Base-by-base conservation (phyloP, 768 basidiomycete species). In the Lyophyllum shimeji region DNA sequence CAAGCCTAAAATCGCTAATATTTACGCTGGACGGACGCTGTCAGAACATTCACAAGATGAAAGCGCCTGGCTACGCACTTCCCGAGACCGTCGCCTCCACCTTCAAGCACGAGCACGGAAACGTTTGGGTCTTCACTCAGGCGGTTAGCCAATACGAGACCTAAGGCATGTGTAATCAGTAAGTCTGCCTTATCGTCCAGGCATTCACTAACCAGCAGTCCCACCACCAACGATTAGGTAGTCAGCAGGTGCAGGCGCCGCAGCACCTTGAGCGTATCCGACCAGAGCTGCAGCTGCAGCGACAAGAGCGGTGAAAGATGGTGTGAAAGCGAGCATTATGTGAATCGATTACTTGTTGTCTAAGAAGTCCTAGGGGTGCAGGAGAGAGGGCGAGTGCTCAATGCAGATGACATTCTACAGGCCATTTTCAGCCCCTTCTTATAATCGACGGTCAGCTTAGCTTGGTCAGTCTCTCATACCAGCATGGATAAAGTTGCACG, bases 31-130 rank as follows among this genome's bases (percentile, higher is more conserved):
- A 37, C 13, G n/a, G 21, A 49, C 31, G 11, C 11, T 8, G 9
- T 33, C 13, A 34, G 20, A 29, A 4, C 11, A 18, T 7, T 13
- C 12, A 4, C 4, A 33, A 6, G 20, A 2, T 18, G 17, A 18
- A 40, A 15, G 18, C 17, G 17, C 6, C 3, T 3, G 7, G 34
- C 12, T 20, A 37, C 48, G 11, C 23, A 50, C 48, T 50, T 50
- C 13, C 48, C 48, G 18, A 50, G 48, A 23, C 48, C 48, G 12
- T 50, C 48, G 3, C 48, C 48, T 33, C 48, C 48, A 37, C 31
- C 48, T 50, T 50, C 48, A 11, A 50, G 33, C 21, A 50, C 48
- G 11, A 37, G 33, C 18, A 50, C 29, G 3, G 31, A 37, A 33
- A 50, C 31, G 3, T 50, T 50, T 9, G 48, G 48, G 48, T 50